These are phyloP conservation scores for Botrytis medusae DNA, from an alignment of 2,329 filamentous ascomycete species.

Conservation along the genomic window DNA sequence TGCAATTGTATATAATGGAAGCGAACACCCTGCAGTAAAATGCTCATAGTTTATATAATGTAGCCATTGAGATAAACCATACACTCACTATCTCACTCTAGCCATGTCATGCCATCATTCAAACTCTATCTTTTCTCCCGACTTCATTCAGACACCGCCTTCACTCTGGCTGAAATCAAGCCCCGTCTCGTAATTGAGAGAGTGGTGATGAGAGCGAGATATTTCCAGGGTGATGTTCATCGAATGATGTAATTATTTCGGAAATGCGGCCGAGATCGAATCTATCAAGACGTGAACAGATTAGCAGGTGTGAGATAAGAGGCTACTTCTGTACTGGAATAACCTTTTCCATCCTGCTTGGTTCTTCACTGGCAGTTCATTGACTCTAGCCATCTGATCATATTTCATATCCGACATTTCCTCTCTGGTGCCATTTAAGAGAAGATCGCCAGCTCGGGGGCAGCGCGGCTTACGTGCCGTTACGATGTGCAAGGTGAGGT, in stretches of 20 bases:
- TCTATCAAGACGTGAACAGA: constrained; percentile 4
- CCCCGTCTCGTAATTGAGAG: neutral
- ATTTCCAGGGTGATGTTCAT: constrained; percentile 16
- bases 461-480: constrained; percentile 36
- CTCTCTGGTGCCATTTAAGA: constrained; percentile 33
- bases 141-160: neutral
- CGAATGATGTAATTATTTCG: constrained; percentile 15
- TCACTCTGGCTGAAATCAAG: neutral
- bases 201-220: neutral
- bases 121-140: neutral
- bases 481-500: constrained; percentile 37
- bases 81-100: neutral
- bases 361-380: constrained; percentile 12
- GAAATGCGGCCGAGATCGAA: constrained; percentile 9
- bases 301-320: neutral
- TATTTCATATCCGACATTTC: constrained; percentile 37
- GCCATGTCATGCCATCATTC: neutral
- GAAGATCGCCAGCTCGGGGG: constrained; percentile 35
- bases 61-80: neutral
- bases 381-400: constrained; percentile 32
- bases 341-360: constrained; percentile 22
- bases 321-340: neutral
- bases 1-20: neutral
- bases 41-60: neutral
- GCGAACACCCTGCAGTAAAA: neutral